Evolutionary conservation across 78 protist genomes (phyloP).

Genomic region (Cyanophora paradoxa): DNA sequence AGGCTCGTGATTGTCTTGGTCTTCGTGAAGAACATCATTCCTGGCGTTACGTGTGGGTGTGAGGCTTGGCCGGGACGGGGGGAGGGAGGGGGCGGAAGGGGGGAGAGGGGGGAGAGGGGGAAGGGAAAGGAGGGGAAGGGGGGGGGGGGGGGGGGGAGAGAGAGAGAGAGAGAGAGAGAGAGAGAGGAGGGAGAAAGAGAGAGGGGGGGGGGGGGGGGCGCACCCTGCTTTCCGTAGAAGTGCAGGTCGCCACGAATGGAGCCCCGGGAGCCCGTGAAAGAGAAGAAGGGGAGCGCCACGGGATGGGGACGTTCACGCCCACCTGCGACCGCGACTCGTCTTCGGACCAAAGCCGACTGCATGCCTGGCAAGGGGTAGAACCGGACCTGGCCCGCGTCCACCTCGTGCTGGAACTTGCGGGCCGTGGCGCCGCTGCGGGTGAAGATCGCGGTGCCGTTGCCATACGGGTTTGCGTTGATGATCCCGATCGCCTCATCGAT

Average conservation of each 20-base stretch:
- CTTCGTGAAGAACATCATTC: constrained; percentile 90
- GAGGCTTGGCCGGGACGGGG: no score
- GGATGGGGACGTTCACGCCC: constrained; percentile 94
- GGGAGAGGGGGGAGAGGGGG: constrained; percentile 5
- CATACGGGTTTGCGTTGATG: constrained; percentile 92
- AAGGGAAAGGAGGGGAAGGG: neutral
- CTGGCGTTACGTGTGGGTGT: no score
- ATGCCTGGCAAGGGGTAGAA: no score
- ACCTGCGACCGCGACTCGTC: no score
- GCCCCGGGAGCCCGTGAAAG: constrained; percentile 88
- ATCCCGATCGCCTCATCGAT: constrained; percentile 91
- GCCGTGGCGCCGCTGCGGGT: constrained; percentile 89
- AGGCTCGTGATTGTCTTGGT: constrained; percentile 81
- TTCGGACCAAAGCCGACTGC: no score
- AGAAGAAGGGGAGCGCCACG: constrained; percentile 95
- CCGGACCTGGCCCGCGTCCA: no score
- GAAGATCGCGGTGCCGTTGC: constrained; percentile 97
- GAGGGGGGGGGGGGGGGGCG: no score
- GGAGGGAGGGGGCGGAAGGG: no score
- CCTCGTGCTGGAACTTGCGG: constrained; percentile 77
- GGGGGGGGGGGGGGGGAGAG: neutral
- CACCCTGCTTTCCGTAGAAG: constrained; percentile 82
- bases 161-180: neutral
- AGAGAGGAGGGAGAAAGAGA: neutral
- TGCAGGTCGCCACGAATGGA: constrained; percentile 79